Evolutionary conservation across 805 yeast species (phyloP).

Genomic region (Candida silvatica): DNA sequence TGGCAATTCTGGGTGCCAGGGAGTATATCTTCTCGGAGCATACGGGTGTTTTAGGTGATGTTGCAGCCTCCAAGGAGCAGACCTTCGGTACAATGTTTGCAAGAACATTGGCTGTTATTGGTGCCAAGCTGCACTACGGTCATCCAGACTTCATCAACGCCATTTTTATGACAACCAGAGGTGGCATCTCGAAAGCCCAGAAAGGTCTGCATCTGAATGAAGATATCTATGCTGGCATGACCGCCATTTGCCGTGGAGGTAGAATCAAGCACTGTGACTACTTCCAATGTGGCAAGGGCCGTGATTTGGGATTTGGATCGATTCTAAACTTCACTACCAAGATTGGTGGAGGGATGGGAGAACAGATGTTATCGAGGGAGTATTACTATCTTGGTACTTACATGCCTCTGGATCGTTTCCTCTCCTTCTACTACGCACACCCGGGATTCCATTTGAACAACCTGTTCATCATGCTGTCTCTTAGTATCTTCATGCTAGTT

Average conservation of each 20-base stretch:
- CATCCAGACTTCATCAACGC: constrained; percentile 94
- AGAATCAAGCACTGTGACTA: constrained; percentile 92
- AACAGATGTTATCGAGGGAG: constrained; percentile 86
- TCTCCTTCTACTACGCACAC: constrained; percentile 93
- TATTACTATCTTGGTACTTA: constrained; percentile 87
- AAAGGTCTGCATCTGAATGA: constrained; percentile 89
- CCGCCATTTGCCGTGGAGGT: constrained; percentile 82
- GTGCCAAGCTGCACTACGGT: constrained; percentile 92
- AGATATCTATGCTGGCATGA: constrained; percentile 95
- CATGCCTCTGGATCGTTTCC: constrained; percentile 79
- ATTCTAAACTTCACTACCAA: constrained; percentile 90
- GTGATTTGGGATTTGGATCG: constrained; percentile 91
- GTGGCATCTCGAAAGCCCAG: constrained; percentile 93
- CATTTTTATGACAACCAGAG: constrained; percentile 88
- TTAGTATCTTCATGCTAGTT: constrained; percentile 79
- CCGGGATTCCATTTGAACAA: constrained; percentile 95
- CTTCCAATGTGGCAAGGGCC: constrained; percentile 94
- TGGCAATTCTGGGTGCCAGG: constrained; percentile 92
- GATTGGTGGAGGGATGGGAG: constrained; percentile 99
- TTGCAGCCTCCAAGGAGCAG: constrained; percentile 96
- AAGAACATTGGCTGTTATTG: constrained; percentile 85
- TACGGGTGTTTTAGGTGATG: constrained; percentile 87
- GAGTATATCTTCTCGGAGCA: constrained; percentile 92
- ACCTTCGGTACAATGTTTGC: constrained; percentile 96
- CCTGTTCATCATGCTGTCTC: constrained; percentile 75